Conservation (phyloP, 129 eudicot genomes). For the Lactuca sativa region DNA sequence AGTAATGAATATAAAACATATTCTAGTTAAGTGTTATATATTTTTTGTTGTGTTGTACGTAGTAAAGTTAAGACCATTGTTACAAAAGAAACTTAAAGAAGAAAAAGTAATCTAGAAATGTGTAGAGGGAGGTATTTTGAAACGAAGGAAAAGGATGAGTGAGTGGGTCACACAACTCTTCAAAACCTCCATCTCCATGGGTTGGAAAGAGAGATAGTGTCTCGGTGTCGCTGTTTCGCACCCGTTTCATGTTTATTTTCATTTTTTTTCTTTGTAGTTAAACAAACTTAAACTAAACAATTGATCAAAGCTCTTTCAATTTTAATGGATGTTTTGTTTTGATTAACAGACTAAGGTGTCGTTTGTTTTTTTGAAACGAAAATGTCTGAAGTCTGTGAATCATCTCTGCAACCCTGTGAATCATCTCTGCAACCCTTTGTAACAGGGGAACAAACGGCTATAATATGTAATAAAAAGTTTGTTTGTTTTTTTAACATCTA, state of each 20-base stretch:
- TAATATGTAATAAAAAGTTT: no score
- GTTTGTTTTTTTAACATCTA: no score
- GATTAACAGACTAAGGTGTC: no score
- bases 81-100: not conserved
- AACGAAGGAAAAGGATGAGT: not conserved
- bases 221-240: not conserved
- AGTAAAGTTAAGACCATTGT: not conserved
- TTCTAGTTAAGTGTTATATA: no score
- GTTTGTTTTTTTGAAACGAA: no score
- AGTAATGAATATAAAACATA: not conserved
- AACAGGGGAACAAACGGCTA: no score
- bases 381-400: no score
- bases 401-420: no score
- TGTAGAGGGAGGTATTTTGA: conserved; percentile 2
- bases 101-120: conserved; percentile 11
- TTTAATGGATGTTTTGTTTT: not conserved
- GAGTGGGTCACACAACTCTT: conserved; percentile 6
- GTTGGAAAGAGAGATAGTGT: not conserved
- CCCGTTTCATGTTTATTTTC: not conserved
- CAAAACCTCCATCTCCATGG: conserved; percentile 2
- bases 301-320: not conserved
- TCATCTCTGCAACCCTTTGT: no score
- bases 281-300: not conserved
- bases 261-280: not conserved
- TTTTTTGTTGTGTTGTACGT: not conserved